Evolutionary conservation across 768 basidiomycete species (phyloP), one percentile per base, ranked within the genome.

Genomic region (Paxillus ammoniavirescens): DNA sequence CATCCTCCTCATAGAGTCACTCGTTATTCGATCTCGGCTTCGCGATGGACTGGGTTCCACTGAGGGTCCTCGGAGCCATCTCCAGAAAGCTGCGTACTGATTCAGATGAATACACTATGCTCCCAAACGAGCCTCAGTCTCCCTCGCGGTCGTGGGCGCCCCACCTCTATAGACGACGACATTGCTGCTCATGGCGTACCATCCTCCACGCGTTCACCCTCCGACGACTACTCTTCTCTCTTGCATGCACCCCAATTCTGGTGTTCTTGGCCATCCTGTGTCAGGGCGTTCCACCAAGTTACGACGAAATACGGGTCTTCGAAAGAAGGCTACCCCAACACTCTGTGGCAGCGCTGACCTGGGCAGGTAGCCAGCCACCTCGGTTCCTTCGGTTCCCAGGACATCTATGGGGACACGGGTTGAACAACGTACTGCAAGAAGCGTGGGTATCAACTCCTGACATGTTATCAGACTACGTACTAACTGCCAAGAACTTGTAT

Each of bases 401-500:
- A 17, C 81, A 83, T 55, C 50, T 83, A 5, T 83, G 82, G 82
- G 82, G 81, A 0, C 80, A 79, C 50, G 84, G 84, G 1, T 71
- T 84, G 52, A 84, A 84, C 64, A 86, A 85, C 51, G 65, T 84
- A 28, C 69, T 86, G 23, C 81, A 84, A 65, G 82, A 86, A 75
- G 72, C 76, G 82, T 84, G 61, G 55, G 81, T 76, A 18, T 1
- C 4, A 47, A 13, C 0, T 23, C 21, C 30, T 40, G 9, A 10
- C 4, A 1, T 3, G 21, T 31, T 8, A 17, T 5, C n/a, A 5
- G 26, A 26, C 23, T 28, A 30, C 37, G 43, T 14, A 35, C 37
- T 44, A 31, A 15, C 10, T 28, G 18, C 14, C 8, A 13, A 10
- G 13, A 15, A 14, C 43, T 26, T 14, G 26, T 23, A 8, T 8